Evolutionary conservation across 2,329 filamentous ascomycete genomes (phyloP).

Genomic region (Trichoderma koningiopsis): DNA sequence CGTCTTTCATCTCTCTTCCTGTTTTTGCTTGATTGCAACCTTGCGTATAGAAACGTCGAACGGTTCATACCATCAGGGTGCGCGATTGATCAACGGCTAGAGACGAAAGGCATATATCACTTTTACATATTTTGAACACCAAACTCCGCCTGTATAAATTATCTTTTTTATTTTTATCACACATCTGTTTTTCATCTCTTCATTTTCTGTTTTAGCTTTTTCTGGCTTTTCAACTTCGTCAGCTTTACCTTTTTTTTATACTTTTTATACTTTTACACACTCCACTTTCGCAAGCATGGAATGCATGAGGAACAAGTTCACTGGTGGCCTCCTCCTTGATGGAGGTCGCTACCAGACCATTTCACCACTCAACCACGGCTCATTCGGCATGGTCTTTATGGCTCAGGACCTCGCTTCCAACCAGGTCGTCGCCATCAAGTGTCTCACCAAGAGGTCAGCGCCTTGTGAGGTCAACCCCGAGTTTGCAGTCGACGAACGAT

Average conservation of each 20-base stretch:
- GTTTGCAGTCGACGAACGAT: constrained; percentile 78
- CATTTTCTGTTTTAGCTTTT: constrained; percentile 3
- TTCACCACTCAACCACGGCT: constrained; percentile 95
- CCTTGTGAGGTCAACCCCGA: constrained; percentile 61
- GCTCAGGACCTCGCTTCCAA: constrained; percentile 78
- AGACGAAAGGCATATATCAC: constrained; percentile 27
- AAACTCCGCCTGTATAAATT: constrained; percentile 37
- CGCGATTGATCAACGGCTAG: constrained; percentile 12
- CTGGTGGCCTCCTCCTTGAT: constrained; percentile 76
- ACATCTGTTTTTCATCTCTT: constrained; percentile 4
- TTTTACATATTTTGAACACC: constrained; percentile 24
- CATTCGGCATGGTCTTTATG: constrained; percentile 97
- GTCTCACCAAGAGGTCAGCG: constrained; percentile 79
- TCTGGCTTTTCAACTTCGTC: constrained; percentile 27
- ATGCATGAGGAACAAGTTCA: constrained; percentile 83
- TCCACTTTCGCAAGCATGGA: constrained; percentile 58
- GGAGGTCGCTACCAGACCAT: constrained; percentile 83
- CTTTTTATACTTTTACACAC: constrained; percentile 22
- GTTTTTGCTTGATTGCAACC: not conserved
- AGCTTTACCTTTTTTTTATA: constrained; percentile 26
- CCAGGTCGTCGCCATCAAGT: constrained; percentile 91
- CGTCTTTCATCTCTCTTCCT: constrained; percentile 5
- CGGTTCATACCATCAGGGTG: constrained; percentile 18
- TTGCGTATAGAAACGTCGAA: constrained; percentile 24
- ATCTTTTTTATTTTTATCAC: constrained; percentile 14